Conservation (phyloP, 129 eudicot genomes). For the Helichrysum umbraculigerum region DNA sequence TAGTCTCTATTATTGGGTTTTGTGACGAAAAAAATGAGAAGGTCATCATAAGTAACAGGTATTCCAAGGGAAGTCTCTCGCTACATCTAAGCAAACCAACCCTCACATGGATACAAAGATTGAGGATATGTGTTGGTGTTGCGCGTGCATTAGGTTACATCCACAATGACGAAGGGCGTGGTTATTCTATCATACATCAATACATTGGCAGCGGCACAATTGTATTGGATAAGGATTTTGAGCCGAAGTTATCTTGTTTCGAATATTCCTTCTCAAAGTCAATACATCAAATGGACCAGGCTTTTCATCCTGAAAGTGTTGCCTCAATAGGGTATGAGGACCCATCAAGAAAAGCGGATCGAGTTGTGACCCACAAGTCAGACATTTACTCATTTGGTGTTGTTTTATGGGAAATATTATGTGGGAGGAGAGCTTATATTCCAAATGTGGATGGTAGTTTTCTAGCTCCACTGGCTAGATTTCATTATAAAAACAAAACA, state of each 20-base stretch:
- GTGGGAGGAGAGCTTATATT: background rate
- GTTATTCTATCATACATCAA: background rate
- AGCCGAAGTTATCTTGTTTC: background rate
- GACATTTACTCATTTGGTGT: constrained; percentile 12
- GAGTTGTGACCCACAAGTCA: background rate
- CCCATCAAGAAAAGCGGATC: background rate
- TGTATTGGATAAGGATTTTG: background rate
- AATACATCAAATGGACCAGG: background rate
- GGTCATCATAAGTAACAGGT: no score
- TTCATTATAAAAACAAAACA: background rate
- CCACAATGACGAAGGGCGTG: background rate
- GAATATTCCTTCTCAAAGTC: background rate
- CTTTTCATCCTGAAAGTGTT: background rate
- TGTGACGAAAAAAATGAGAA: no score
- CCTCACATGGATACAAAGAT: constrained; percentile 6
- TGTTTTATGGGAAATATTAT: background rate
- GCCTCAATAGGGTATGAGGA: background rate
- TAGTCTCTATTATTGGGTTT: no score
- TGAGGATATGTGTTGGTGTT: background rate
- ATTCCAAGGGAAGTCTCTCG: no score
- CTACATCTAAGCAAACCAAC: no score
- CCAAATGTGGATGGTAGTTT: background rate
- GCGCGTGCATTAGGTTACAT: background rate
- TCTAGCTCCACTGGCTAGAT: constrained; percentile 1
- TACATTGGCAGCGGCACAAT: background rate